These are phyloP conservation scores for Brassica incana DNA, from an alignment of 345 rosid species.

Conservation along the genomic window DNA sequence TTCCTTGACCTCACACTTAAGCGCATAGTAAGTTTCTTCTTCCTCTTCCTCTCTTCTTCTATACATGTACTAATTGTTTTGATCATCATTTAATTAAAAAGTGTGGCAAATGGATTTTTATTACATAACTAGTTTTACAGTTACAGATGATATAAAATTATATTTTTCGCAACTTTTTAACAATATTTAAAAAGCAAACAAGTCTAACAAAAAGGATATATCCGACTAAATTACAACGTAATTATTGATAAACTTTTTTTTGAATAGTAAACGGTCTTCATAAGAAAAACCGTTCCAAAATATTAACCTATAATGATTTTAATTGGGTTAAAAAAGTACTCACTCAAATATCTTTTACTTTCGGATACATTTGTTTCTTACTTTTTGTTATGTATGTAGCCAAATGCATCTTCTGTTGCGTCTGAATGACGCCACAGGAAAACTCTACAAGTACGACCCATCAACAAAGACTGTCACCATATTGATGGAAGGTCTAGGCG, in stretches of 20 bases:
- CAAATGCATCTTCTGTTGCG: conserved; percentile 23
- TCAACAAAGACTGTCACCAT: conserved; percentile 27
- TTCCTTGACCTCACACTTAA: conserved; percentile 39
- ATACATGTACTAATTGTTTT: neutral
- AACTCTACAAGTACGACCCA: neutral
- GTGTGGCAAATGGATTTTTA: neutral
- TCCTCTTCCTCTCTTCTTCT: neutral
- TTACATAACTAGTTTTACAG: neutral
- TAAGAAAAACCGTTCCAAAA: neutral
- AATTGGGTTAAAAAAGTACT: neutral
- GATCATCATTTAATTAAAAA: neutral
- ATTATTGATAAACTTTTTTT: neutral
- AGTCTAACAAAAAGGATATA: neutral
- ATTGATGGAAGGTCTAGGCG: conserved; percentile 35
- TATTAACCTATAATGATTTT: neutral
- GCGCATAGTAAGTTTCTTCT: conserved; percentile 18
- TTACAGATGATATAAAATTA: neutral
- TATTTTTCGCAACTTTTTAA: neutral
- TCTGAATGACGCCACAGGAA: conserved; percentile 29
- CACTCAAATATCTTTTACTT: neutral
- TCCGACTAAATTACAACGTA: neutral
- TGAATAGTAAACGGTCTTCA: neutral
- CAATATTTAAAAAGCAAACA: neutral
- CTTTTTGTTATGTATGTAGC: conserved; percentile 10
- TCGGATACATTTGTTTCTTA: neutral